phyloP scores from a whole-genome alignment of 2,329 filamentous ascomycete genomes.

The Torrubiella hemipterigena region DNA sequence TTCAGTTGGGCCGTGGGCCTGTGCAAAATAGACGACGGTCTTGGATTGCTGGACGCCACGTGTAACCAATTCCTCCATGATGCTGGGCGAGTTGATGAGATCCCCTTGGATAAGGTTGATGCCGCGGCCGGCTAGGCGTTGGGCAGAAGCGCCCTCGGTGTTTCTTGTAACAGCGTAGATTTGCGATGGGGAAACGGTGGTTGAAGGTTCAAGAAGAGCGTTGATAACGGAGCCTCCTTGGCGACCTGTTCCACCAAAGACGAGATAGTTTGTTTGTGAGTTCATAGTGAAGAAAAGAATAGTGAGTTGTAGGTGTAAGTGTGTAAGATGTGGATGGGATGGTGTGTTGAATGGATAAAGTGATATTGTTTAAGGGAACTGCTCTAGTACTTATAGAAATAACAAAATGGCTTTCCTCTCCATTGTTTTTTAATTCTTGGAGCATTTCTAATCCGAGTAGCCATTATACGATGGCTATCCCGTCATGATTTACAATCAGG shows the following conservation, averaged over 20 bases:
- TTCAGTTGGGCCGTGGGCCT: conserved; percentile 24
- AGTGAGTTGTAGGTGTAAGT: too few species aligned
- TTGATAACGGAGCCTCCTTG: conserved; percentile 17
- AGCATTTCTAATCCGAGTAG: too few species aligned
- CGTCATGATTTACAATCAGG: too few species aligned
- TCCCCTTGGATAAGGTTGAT: conserved; percentile 43
- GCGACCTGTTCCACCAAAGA: conserved; percentile 17
- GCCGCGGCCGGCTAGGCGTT: conserved; percentile 21
- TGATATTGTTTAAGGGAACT: too few species aligned
- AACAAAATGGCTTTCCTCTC: too few species aligned
- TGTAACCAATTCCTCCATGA: conserved; percentile 25
- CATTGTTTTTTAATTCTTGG: too few species aligned
- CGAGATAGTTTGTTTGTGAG: conserved; percentile 7
- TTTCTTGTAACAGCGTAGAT: conserved; percentile 37
- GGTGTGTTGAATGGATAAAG: too few species aligned
- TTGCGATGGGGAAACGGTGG: conserved; percentile 28
- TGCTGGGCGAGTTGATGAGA: conserved; percentile 30
- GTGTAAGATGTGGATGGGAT: too few species aligned
- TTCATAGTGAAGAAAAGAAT: too few species aligned
- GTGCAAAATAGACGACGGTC: conserved; percentile 12
- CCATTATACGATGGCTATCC: too few species aligned
- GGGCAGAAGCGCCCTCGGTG: conserved; percentile 29
- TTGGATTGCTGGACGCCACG: conserved; percentile 5
- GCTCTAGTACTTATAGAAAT: too few species aligned
- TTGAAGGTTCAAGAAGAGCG: conserved; percentile 15